Evolutionary conservation across 169 alveolate species (phyloP), one percentile per base, ranked within the genome.

Genomic region (Plasmodium berghei): DNA sequence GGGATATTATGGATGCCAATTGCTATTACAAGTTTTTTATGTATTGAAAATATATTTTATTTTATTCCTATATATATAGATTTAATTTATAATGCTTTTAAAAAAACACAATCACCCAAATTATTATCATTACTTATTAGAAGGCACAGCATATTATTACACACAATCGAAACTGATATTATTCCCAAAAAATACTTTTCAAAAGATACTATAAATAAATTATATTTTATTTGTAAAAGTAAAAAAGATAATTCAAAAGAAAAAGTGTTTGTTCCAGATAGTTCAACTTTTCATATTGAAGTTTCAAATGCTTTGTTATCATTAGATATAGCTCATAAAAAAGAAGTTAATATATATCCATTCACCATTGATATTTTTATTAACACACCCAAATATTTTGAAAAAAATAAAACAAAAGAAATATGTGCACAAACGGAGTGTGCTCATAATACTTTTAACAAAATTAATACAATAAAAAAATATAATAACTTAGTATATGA

Each of bases 211-310:
- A 46, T 83, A 46, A 66, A 83, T 49, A 83, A 83, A 54, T 54
- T 83, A 61, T 83, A 20, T 48, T 69, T 52, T 67, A 83, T 83
- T 58, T 83, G 90, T 46, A 83, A 67, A 67, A 83, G 85, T 58
- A 83, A 83, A 71, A 83, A 83, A 59, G 90, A 83, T 71, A 83
- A 49, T 18, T 83, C 90, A 45, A 83, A 67, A 54, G 77, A 94
- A 91, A 87, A 73, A 46, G 59, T 73, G 10, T 94, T 83, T 61
- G 85, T 85, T 18, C 96, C 96, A 20, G 96, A 94, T 61, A 94
- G 96, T 56, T 94, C 96, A 18, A 94, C 96, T 16, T 94, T 94
- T 63, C 96, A 94, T 69, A 90, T 94, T 73, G 96, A 94, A 70
- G 96, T 94, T 1, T 94, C 94, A 28, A 92, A 94, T 49, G 92